Conservation (phyloP, 2,329 filamentous ascomycete species). For the Zymoseptoria passerinii region DNA sequence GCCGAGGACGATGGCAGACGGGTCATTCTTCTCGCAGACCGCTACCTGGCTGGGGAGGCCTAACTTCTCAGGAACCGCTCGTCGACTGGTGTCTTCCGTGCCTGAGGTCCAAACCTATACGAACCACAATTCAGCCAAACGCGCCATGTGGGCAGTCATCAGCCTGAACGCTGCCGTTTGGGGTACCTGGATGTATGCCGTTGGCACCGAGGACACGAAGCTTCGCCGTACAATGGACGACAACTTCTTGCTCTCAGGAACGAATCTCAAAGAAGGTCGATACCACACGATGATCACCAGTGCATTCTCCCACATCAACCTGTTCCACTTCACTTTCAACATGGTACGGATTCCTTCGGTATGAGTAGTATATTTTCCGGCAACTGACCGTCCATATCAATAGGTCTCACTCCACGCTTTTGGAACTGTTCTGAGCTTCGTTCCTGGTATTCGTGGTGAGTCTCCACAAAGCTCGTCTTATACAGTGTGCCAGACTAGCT, state of each 20-base stretch:
- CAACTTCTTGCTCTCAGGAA: conserved; percentile 29
- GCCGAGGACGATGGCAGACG: background rate
- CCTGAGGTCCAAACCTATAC: background rate
- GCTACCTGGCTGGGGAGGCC: background rate
- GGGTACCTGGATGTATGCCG: conserved; percentile 30
- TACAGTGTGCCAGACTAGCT: background rate
- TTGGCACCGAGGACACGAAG: conserved; percentile 12
- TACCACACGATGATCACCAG: conserved; percentile 35
- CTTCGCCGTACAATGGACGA: conserved; percentile 14
- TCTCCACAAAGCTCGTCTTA: background rate
- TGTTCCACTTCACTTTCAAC: conserved; percentile 35
- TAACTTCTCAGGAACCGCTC: background rate
- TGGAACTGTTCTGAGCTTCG: conserved; percentile 26
- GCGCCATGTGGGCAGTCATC: conserved; percentile 31
- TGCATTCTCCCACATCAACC: conserved; percentile 32
- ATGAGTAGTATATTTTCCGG: background rate
- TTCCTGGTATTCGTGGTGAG: conserved; percentile 23
- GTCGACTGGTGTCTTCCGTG: background rate
- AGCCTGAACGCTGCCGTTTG: conserved; percentile 36
- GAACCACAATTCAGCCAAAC: conserved; percentile 1
- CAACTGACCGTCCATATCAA: conserved; percentile 22
- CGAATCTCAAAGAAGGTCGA: conserved; percentile 23
- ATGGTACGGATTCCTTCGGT: conserved; percentile 18
- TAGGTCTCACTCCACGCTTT: conserved; percentile 34
- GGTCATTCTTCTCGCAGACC: background rate